These are phyloP conservation scores for Lactarius pseudohatsudake DNA, from an alignment of 768 basidiomycete genomes.

Conservation along the genomic window DNA sequence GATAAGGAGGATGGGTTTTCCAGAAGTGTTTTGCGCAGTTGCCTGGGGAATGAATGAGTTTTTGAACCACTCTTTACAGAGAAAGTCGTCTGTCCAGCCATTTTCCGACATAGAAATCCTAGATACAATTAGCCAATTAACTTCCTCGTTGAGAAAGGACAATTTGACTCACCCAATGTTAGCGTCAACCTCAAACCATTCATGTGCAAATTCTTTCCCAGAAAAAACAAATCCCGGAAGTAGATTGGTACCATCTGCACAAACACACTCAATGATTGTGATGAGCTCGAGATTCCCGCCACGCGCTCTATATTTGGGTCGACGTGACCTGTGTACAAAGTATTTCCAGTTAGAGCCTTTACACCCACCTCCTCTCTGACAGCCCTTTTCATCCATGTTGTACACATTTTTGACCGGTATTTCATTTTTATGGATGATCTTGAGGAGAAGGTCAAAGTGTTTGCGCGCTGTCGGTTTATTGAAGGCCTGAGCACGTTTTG, in stretches of 20 bases:
- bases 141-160: too few relatives aligned
- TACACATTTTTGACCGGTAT: too few relatives aligned
- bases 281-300: constrained; percentile 8
- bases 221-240: background rate
- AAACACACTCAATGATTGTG: constrained; percentile 12
- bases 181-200: constrained; percentile 3
- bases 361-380: constrained; percentile 5
- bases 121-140: too few relatives aligned
- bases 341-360: background rate
- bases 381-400: background rate
- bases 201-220: background rate
- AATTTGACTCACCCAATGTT: background rate
- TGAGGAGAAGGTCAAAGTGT: constrained; percentile 14
- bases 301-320: background rate
- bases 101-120: background rate
- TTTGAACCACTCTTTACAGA: constrained; percentile 1
- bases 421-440: background rate
- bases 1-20: constrained; percentile 11
- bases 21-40: background rate
- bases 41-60: constrained; percentile 11
- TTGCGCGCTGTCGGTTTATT: constrained; percentile 31
- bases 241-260: background rate
- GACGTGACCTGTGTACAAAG: background rate
- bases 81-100: constrained; percentile 12
- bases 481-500: constrained; percentile 37